Conservation (phyloP, 805 yeast genomes). For the Metschnikowia continentalis region DNA sequence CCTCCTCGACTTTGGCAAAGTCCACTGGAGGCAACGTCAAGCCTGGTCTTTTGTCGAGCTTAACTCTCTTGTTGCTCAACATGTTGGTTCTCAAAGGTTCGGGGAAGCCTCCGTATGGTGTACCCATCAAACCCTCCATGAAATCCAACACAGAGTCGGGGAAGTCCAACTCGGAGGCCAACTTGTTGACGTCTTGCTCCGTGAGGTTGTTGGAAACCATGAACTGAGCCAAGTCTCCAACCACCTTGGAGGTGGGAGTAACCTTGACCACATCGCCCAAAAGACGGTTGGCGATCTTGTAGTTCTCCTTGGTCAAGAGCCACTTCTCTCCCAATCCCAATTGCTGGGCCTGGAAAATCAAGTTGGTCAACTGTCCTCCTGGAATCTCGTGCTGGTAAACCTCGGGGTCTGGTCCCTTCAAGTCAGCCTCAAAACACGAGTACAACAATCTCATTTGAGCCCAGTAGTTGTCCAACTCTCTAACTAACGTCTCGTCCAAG, state of each 20-base stretch:
- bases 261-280: constrained; percentile 97
- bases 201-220: constrained; percentile 94
- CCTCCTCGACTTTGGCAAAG: constrained; percentile 65
- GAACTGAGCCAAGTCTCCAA: constrained; percentile 98
- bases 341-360: constrained; percentile 98
- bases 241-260: constrained; percentile 99
- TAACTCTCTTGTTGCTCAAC: constrained; percentile 87
- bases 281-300: constrained; percentile 83
- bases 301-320: constrained; percentile 93
- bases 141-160: constrained; percentile 97
- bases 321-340: constrained; percentile 96
- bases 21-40: constrained; percentile 82
- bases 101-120: constrained; percentile 99
- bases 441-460: constrained; percentile 96
- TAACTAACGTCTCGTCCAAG: constrained; percentile 58
- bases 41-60: constrained; percentile 89
- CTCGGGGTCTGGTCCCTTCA: constrained; percentile 99
- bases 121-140: constrained; percentile 99
- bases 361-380: constrained; percentile 98
- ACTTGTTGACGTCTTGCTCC: constrained; percentile 77
- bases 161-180: constrained; percentile 92
- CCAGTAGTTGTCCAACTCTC: constrained; percentile 94
- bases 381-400: constrained; percentile 98
- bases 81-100: constrained; percentile 95
- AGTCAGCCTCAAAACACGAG: constrained; percentile 96